Evolutionary conservation across 768 basidiomycete genomes (phyloP).

Genomic region (Amanita thiersii): DNA sequence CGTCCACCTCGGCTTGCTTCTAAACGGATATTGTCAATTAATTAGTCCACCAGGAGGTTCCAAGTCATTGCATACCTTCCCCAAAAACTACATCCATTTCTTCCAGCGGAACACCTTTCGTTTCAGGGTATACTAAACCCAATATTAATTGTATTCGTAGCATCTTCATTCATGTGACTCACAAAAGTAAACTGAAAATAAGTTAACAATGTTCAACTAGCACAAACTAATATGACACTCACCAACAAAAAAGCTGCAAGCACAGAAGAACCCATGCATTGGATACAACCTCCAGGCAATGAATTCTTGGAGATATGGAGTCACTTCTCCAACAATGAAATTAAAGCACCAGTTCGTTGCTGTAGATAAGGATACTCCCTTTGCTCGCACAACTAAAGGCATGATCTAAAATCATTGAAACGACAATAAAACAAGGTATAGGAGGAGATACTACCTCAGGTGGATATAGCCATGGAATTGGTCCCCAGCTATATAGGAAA

Average conservation of each 20-base stretch:
- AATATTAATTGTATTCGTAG: neutral
- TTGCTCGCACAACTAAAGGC: conserved; percentile 82
- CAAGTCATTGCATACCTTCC: conserved; percentile 43
- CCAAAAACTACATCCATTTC: conserved; percentile 90
- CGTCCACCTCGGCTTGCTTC: conserved; percentile 46
- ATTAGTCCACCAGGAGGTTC: neutral
- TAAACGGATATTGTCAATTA: conserved; percentile 6
- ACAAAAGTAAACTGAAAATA: conserved; percentile 63
- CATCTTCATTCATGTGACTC: conserved; percentile 20
- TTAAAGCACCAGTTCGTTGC: conserved; percentile 89
- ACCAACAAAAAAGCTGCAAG: conserved; percentile 79
- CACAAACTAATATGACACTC: conserved; percentile 6
- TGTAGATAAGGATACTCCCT: conserved; percentile 93
- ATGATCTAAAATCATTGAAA: conserved; percentile 51
- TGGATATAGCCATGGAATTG: conserved; percentile 81
- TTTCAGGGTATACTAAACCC: conserved; percentile 76
- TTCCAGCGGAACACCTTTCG: conserved; percentile 80
- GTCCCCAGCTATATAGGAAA: conserved; percentile 57
- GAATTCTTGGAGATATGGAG: conserved; percentile 78
- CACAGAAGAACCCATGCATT: conserved; percentile 93
- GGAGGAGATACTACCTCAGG: conserved; percentile 49
- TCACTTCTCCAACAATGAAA: conserved; percentile 82
- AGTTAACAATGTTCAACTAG: conserved; percentile 6
- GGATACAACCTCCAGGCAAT: conserved; percentile 92
- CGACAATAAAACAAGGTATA: conserved; percentile 6